phyloP scores from a whole-genome alignment of 1,284 basidiomycete species.

The Malassezia equina region DNA sequence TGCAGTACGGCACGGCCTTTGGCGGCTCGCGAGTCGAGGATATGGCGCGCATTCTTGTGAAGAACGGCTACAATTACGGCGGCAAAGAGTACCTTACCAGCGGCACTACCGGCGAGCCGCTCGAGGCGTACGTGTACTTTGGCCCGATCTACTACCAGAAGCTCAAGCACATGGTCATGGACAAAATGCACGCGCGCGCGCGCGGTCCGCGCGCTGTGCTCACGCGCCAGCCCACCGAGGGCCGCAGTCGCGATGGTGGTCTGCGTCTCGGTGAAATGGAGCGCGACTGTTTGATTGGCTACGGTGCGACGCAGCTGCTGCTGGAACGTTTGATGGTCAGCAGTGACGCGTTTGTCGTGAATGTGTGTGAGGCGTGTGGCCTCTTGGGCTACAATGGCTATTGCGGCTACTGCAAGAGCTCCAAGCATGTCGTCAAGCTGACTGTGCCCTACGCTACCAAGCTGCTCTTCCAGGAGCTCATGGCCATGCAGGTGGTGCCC shows the following conservation, averaged over 20 bases:
- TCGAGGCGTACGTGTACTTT: conserved; percentile 96
- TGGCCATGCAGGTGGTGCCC: conserved; percentile 51
- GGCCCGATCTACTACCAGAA: conserved; percentile 90
- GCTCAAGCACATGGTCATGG: conserved; percentile 63
- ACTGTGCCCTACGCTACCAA: conserved; percentile 99
- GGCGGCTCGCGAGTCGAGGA: conserved; percentile 98
- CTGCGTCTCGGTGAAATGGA: conserved; percentile 98
- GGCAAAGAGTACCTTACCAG: conserved; percentile 98
- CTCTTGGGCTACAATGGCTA: conserved; percentile 73
- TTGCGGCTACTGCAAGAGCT: conserved; percentile 67
- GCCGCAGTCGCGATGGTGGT: conserved; percentile 91
- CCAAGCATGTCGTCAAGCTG: conserved; percentile 86
- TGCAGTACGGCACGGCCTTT: conserved; percentile 88
- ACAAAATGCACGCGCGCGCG: conserved; percentile 88
- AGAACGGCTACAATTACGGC: conserved; percentile 89
- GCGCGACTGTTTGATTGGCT: conserved; percentile 61
- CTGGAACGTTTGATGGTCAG: conserved; percentile 89
- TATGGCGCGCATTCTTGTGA: conserved; percentile 89
- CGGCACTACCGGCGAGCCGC: conserved; percentile 89
- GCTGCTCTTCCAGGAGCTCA: conserved; percentile 86
- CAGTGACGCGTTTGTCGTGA: conserved; percentile 87
- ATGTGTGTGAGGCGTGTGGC: conserved; percentile 82
- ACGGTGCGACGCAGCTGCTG: conserved; percentile 74
- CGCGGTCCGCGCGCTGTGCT: conserved; percentile 91
- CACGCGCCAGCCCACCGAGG: conserved; percentile 95